phyloP scores from a whole-genome alignment of 2,329 filamentous ascomycete species.

The Trichoderma sp. region DNA sequence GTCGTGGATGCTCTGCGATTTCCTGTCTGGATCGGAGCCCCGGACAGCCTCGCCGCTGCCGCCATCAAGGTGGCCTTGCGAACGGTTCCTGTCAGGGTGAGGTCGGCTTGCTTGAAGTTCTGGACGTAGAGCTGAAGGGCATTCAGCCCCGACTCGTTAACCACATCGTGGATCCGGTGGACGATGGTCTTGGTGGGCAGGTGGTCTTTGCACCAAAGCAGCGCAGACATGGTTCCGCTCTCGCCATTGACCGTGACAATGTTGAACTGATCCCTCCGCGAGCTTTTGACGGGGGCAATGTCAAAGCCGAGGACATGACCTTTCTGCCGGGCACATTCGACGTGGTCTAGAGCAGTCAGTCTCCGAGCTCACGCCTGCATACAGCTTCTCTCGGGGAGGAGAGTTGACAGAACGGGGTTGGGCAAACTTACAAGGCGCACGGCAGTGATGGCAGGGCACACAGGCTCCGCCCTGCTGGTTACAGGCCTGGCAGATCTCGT shows the following conservation, averaged over 20 bases:
- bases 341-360: conserved; percentile 55
- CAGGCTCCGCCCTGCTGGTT: conserved; percentile 76
- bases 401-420: neutral
- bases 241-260: conserved; percentile 82
- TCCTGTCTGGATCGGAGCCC: conserved; percentile 38
- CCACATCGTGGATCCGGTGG: conserved; percentile 76
- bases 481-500: conserved; percentile 82
- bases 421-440: conserved; percentile 48
- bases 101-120: conserved; percentile 92
- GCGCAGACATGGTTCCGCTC: conserved; percentile 79
- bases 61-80: conserved; percentile 84
- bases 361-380: conserved; percentile 9
- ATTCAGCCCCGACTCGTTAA: conserved; percentile 70
- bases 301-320: conserved; percentile 89
- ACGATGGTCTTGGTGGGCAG: conserved; percentile 69
- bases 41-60: conserved; percentile 60
- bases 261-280: conserved; percentile 76
- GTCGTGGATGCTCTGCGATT: conserved; percentile 61
- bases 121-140: conserved; percentile 84
- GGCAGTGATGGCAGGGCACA: conserved; percentile 77
- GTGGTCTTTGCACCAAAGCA: conserved; percentile 91
- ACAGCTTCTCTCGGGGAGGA: too few species aligned
- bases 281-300: conserved; percentile 84
- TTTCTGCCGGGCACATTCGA: conserved; percentile 84
- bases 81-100: conserved; percentile 85